These are phyloP conservation scores for Trichosporon sp. DNA, from an alignment of 1,284 basidiomycete genomes.

Conservation along the genomic window DNA sequence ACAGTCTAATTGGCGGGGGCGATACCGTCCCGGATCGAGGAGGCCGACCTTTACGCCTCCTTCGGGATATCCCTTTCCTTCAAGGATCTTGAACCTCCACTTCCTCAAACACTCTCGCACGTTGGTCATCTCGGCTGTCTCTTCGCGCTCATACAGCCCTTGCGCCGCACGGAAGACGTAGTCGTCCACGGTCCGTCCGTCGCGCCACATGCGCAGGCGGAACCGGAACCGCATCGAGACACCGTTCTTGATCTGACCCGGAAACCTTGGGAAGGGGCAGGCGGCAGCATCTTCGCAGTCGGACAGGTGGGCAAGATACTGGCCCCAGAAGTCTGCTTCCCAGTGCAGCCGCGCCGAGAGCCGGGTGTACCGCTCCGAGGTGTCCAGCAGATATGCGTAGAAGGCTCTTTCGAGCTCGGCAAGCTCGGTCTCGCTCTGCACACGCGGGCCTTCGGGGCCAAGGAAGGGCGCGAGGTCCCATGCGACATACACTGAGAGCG, in stretches of 20 bases:
- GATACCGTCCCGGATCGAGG: background rate
- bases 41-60: background rate
- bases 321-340: background rate
- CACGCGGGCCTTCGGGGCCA: background rate
- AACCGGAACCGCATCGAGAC: background rate
- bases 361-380: background rate
- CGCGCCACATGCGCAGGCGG: background rate
- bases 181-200: background rate
- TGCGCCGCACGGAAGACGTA: background rate
- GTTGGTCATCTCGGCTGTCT: background rate
- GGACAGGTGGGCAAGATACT: slow-evolving; percentile 1
- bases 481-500: background rate
- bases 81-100: background rate
- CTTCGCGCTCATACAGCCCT: background rate
- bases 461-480: background rate
- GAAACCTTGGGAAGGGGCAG: background rate
- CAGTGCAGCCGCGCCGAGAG: background rate
- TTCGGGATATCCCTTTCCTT: background rate
- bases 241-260: background rate
- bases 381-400: background rate
- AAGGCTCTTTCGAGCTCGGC: background rate
- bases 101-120: background rate
- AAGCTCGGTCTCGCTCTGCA: background rate
- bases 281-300: background rate
- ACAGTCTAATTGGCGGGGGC: background rate